Percentiles rank a stretch among this genome's conserved stretches.
These are phyloP conservation scores for Apophysomyces elegans DNA, from an alignment of 371 early-diverging fungal species.

Conservation along the genomic window DNA sequence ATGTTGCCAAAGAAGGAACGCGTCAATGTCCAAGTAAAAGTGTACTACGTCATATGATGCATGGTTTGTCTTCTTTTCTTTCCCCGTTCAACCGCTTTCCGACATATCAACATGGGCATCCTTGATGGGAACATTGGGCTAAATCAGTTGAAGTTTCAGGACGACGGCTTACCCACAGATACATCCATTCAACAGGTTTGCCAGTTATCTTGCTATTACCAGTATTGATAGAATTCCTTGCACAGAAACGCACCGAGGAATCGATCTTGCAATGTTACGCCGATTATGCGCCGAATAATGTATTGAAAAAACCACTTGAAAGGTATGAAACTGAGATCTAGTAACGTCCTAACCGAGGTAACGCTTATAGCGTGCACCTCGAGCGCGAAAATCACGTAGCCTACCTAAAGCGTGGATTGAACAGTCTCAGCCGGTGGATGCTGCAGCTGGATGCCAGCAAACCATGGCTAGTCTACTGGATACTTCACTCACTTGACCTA, in stretches of 20 bases:
- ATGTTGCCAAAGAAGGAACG: no score
- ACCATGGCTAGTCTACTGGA: constrained; percentile 95
- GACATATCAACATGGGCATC: constrained; percentile 32
- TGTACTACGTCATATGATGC: neutral
- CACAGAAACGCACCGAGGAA: constrained; percentile 43
- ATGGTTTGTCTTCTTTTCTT: constrained; percentile 14
- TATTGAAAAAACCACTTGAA: constrained; percentile 23
- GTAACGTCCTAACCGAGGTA: neutral
- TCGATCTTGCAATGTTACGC: constrained; percentile 36
- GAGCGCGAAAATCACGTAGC: constrained; percentile 58
- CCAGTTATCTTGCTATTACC: neutral
- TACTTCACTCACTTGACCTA: constrained; percentile 81
- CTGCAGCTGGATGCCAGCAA: constrained; percentile 83
- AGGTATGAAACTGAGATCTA: constrained; percentile 19
- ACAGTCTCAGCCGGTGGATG: constrained; percentile 63
- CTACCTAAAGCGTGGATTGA: constrained; percentile 57
- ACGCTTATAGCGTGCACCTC: constrained; percentile 47
- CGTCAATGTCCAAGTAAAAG: no score
- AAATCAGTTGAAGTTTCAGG: constrained; percentile 34
- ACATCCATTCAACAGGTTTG: constrained; percentile 60
- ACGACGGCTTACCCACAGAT: constrained; percentile 55
- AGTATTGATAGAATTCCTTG: neutral
- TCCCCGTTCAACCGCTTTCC: neutral
- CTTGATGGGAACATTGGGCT: constrained; percentile 31
- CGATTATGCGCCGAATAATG: constrained; percentile 40